Evolutionary conservation across 1,284 basidiomycete genomes (phyloP), one percentile per base, ranked within the genome.

Genomic region (Peniophora sp.): DNA sequence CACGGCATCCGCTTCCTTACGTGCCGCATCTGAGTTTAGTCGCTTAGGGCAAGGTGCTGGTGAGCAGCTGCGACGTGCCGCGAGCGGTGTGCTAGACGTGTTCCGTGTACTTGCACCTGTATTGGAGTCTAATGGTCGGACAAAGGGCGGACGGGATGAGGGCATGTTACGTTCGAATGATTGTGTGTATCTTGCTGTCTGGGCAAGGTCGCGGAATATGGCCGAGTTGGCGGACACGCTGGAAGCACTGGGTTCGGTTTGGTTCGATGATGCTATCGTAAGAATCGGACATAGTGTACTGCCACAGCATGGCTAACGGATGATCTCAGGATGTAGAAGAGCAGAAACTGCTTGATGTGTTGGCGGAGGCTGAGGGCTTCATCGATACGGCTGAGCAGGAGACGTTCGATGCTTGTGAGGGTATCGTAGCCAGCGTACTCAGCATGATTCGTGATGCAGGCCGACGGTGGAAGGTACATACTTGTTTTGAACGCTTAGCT

Each of bases 141-240:
- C 27, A 32, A 32, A 32, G 27, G 27, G 27, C 27, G 27, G 6
- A 5, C 27, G 27, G 3, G 78, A 81, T 14, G 68, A 77, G 24
- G 73, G 79, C 1, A 85, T 97, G 77, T 81, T 86, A 49, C 89
- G 91, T 62, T 83, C 89, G 22, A 98, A 98, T 65, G 91, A 97
- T 57, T 92, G 86, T 58, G 63, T 77, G 23, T 93, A 87, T 64
- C 70, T 97, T 52, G 71, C 66, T 44, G 72, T 66, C 24, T 77
- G 78, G 62, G 63, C 79, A 11, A 65, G 65, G 12, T 32, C 27
- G 27, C 27, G 27, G 52, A 70, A 64, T 17, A 55, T 79, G 19
- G 64, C 68, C 47, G 27, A 32, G 5, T 12, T 32, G 5, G 27
- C 27, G 5, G 27, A 32, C 12, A 65, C 72, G 47, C 63, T 89